phyloP scores from a whole-genome alignment of 176 grass and related monocot genomes.

The Lolium rigidum region DNA sequence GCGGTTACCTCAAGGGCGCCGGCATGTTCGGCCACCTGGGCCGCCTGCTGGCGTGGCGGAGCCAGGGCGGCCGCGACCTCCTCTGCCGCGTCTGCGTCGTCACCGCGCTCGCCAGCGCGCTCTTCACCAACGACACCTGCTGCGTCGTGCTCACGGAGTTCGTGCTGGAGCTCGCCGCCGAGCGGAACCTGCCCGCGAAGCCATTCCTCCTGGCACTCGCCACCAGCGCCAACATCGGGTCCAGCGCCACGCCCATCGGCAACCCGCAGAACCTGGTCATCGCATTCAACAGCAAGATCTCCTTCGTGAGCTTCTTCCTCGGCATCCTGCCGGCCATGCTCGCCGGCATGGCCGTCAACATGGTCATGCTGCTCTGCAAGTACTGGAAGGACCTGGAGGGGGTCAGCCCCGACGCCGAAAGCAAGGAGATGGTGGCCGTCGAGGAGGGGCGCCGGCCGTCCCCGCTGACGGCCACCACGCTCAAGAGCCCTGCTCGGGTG shows the following conservation, averaged over 20 bases:
- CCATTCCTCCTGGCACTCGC: slow-evolving; percentile 89
- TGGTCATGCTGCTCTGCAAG: slow-evolving; percentile 68
- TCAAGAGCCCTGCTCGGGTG: slow-evolving; percentile 35
- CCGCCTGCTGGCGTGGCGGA: slow-evolving; percentile 75
- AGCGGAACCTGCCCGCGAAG: slow-evolving; percentile 76
- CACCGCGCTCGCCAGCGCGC: slow-evolving; percentile 77
- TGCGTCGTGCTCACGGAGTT: slow-evolving; percentile 99
- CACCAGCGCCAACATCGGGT: slow-evolving; percentile 92
- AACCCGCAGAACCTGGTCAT: slow-evolving; percentile 99
- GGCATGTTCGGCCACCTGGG: slow-evolving; percentile 93
- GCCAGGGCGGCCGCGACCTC: slow-evolving; percentile 84
- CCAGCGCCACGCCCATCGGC: slow-evolving; percentile 86
- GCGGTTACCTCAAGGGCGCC: slow-evolving; percentile 84
- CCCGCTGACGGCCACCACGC: slow-evolving; percentile 48
- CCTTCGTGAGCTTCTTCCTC: slow-evolving; percentile 68
- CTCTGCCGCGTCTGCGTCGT: slow-evolving; percentile 90
- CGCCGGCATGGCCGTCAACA: slow-evolving; percentile 71
- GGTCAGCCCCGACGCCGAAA: neutral
- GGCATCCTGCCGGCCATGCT: slow-evolving; percentile 83
- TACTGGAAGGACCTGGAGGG: slow-evolving; percentile 80
- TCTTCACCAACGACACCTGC: slow-evolving; percentile 99
- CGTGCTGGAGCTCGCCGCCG: slow-evolving; percentile 84
- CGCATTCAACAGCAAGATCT: slow-evolving; percentile 83
- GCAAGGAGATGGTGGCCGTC: slow-evolving; percentile 46
- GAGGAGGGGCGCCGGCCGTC: slow-evolving; percentile 58